Percentiles rank a stretch among this genome's conserved stretches.
Evolutionary conservation across 1,139 yeast species (phyloP).

Genomic region (Candida sanyaensis): DNA sequence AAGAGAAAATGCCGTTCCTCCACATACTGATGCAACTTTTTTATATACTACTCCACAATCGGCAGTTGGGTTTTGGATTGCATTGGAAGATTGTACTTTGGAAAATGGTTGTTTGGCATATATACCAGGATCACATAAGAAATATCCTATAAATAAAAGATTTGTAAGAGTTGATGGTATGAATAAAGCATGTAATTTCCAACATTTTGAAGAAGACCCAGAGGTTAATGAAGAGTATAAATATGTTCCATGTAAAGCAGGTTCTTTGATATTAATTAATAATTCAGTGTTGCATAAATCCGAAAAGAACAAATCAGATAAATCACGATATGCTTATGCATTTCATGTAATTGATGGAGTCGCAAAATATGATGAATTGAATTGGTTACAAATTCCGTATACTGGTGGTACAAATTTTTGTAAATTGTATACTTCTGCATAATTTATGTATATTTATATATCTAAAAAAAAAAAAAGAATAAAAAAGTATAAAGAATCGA

Average conservation of each 20-base stretch:
- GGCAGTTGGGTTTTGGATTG: slow-evolving; percentile 83
- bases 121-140: slow-evolving; percentile 74
- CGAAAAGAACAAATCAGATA: slow-evolving; percentile 54
- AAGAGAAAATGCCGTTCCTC: slow-evolving; percentile 70
- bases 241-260: slow-evolving; percentile 66
- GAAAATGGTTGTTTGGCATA: slow-evolving; percentile 72
- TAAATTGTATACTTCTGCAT: slow-evolving; percentile 31
- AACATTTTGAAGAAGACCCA: slow-evolving; percentile 25
- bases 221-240: slow-evolving; percentile 42
- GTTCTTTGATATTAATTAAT: slow-evolving; percentile 67
- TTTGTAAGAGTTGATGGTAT: slow-evolving; percentile 57
- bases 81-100: slow-evolving; percentile 70
- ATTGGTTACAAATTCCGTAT: slow-evolving; percentile 81
- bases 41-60: slow-evolving; percentile 70
- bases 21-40: slow-evolving; percentile 78
- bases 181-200: slow-evolving; percentile 54
- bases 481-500: no score
- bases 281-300: slow-evolving; percentile 75
- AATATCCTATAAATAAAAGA: slow-evolving; percentile 58
- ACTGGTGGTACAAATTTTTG: slow-evolving; percentile 56
- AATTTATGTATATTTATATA: no score
- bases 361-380: slow-evolving; percentile 56
- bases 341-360: slow-evolving; percentile 77
- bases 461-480: no score
- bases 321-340: slow-evolving; percentile 74